Base-by-base conservation (phyloP, 192 early-diverging fungal species). In the Chytriomyces sp. region DNA sequence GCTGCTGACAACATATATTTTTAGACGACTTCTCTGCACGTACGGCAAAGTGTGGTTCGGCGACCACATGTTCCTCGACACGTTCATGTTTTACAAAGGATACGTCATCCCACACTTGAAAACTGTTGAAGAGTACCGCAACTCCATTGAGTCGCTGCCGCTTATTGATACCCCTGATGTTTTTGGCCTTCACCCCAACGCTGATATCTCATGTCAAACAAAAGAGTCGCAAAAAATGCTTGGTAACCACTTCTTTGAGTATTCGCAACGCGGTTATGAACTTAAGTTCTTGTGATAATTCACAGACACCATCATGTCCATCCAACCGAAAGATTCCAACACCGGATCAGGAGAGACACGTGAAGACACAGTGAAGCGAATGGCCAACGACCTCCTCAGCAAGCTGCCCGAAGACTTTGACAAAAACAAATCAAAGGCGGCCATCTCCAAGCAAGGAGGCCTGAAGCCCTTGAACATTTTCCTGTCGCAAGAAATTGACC, bases 11-110 rank as follows among this genome's bases (percentile, higher is more conserved):
- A 35, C 35, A 35, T 16, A 28, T 53, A 16, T 62, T 62, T 82
- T 24, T 20, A 88, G 88, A 23, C 89, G 89, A 28, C 63, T 90
- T 44, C 79, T 90, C 28, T 78, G 50, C 13, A 89, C 88, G 7
- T 90, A 90, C 80, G 88, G 88, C 28, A 89, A 89, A 57, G 89
- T 91, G 11, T 91, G 89, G 89, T 91, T 91, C 63, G 89, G 89
- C 6, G 89, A 91, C 69, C 88, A 91, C 72, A 91, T 91, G 89
- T 91, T 91, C 69, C 61, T 79, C 65, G 89, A 90, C 71, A 89
- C 74, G n/a, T 91, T 91, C 74, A 69, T 57, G 45, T 91, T 91
- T 60, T 89, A 87, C 83, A 91, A 91, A 69, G 89, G 88, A 43
- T 91, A 91, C 70, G 80, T 70, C 9, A 91, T 91, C 45, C 89